phyloP scores from a whole-genome alignment of 768 basidiomycete genomes.

The Lentinula edodes region DNA sequence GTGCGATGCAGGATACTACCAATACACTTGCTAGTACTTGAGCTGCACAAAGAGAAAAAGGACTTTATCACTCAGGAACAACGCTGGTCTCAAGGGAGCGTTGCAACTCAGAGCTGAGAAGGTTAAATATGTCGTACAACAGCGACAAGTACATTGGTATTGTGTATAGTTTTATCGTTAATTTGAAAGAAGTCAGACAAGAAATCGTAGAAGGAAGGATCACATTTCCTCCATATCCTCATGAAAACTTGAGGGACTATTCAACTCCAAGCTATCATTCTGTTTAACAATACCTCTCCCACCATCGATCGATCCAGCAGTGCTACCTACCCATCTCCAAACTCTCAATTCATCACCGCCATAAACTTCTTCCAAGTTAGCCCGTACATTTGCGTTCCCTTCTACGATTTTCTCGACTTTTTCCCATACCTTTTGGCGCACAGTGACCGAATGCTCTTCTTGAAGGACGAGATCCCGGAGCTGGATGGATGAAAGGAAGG shows the following conservation, averaged over 20 bases:
- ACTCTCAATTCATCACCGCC: slow-evolving; percentile 87
- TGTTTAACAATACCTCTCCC: neutral
- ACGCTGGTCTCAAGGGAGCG: too few relatives aligned
- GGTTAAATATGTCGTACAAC: too few relatives aligned
- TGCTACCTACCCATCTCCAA: slow-evolving; percentile 85
- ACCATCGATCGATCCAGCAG: slow-evolving; percentile 15
- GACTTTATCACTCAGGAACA: too few relatives aligned
- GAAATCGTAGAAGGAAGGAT: neutral
- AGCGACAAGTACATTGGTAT: too few relatives aligned
- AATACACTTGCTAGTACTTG: too few relatives aligned
- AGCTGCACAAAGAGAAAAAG: too few relatives aligned
- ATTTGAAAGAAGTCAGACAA: too few relatives aligned
- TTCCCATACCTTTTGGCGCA: slow-evolving; percentile 69
- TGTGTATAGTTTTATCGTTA: too few relatives aligned
- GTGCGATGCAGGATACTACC: too few relatives aligned
- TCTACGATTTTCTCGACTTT: slow-evolving; percentile 83
- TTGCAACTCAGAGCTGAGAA: too few relatives aligned
- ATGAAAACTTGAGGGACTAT: neutral
- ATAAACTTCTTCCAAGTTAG: slow-evolving; percentile 74
- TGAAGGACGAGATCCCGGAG: slow-evolving; percentile 83
- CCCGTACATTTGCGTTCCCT: slow-evolving; percentile 85
- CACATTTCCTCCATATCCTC: neutral
- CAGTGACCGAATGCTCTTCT: slow-evolving; percentile 69
- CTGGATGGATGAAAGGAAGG: slow-evolving; percentile 81
- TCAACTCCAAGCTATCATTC: neutral